Evolutionary conservation across 768 basidiomycete genomes (phyloP).

Genomic region (Suillus spraguei): DNA sequence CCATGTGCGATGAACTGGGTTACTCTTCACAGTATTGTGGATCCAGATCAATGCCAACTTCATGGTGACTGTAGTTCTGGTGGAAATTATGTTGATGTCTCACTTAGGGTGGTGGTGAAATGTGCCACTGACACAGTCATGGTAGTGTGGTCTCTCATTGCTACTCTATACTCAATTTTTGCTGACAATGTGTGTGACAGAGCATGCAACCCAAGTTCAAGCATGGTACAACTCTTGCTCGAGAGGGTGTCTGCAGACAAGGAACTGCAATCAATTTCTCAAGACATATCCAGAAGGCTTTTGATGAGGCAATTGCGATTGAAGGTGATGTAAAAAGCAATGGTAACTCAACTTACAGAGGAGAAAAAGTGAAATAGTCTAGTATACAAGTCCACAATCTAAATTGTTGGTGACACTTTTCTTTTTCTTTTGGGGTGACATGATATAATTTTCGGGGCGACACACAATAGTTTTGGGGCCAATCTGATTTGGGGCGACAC

Average conservation of each 20-base stretch:
- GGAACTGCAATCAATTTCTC: not conserved
- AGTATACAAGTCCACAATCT: no score
- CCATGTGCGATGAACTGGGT: not conserved
- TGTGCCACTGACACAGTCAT: conserved; percentile 5
- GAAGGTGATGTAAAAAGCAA: not conserved
- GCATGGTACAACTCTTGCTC: not conserved
- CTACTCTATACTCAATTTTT: not conserved
- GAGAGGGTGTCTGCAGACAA: not conserved
- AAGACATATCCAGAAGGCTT: not conserved
- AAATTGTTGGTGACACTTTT: no score
- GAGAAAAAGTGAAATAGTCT: no score
- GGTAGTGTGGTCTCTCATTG: not conserved
- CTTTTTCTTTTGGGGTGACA: no score
- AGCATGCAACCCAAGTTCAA: not conserved
- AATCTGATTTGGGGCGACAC: no score
- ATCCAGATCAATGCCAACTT: not conserved
- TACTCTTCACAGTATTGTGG: not conserved
- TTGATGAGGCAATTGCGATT: not conserved
- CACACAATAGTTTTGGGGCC: no score
- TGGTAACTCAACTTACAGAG: not conserved
- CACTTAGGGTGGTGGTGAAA: conserved; percentile 4
- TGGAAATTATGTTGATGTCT: conserved; percentile 8
- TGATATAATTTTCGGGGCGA: no score
- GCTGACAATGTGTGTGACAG: not conserved
- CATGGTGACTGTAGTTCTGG: not conserved